Base-by-base conservation (phyloP, 305 asterid species). In the Rubia peregrina region DNA sequence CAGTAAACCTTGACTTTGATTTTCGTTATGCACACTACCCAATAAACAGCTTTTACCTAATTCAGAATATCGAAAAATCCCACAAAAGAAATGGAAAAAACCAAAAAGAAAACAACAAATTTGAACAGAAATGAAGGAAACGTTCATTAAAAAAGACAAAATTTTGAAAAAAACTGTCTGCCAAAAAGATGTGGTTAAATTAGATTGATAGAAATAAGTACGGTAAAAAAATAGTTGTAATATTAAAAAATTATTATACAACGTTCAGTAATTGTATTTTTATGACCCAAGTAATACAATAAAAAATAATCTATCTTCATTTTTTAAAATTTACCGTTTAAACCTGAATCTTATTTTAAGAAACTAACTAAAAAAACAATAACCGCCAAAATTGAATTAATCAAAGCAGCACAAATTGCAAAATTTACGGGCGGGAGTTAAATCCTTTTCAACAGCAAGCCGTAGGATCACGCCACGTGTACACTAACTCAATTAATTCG, bases 401-500 rank as follows among this genome's bases (percentile, higher is more conserved):
- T 4, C n/a, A 60, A 9, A 14, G 4, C 11, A 9, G 8, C 16
- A 2, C 60, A 24, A 67, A 43, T 5, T n/a, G 8, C 71, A 61
- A 53, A 73, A 22, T 42, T 66, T 44, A 60, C 69, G 65, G 69
- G 42, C 73, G 53, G 44, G 57, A 44, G 62, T 48, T 44, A 74
- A 68, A 48, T n/a, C 70, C 46, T 10, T 30, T 61, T 36, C 33
- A 19, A n/a, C 73, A 22, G 19, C 33, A 38, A 2, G 73, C 65
- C 59, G 13, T 41, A 6, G 5, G 78, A 69, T 75, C 46, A 3
- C 57, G 71, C 71, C 78, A 75, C 78, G 74, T 42, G 30, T 12
- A n/a, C 51, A 9, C 16, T 7, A 43, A 0, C 70, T 61, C 1
- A 9, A 3, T 7, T 0, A 6, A 33, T 33, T 5, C 0, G 0